Evolutionary conservation across 805 yeast species (phyloP), one percentile per base, ranked within the genome.

Genomic region (Nakazawaea holstii): DNA sequence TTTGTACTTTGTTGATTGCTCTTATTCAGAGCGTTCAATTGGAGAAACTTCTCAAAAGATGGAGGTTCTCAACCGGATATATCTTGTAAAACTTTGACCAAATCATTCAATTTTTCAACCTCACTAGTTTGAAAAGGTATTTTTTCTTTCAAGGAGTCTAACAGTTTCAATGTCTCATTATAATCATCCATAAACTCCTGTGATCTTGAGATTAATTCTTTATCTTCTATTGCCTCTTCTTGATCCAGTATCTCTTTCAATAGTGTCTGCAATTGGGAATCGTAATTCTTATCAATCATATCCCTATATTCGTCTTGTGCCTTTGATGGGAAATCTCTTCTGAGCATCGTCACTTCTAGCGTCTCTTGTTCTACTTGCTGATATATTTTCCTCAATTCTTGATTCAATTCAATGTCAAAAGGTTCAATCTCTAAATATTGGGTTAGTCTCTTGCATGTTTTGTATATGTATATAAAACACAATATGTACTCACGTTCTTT

Each of bases 361-460:
- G 88, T 79, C 51, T 76, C 77, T 41, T 72, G 74, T 53, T 87
- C 95, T 49, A 86, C 82, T 35, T 74, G 70, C 42, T 72, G 72
- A 52, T 85, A 77, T 42, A 77, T 55, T 42, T 72, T 68, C 41
- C 92, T 68, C 28, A 87, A 73, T 47, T 70, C 60, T 49, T 77
- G 81, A 60, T 84, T 83, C 49, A 85, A 62, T 15, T 74, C 80
- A 35, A 74, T 64, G 57, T 87, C 92, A 61, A 84, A 85, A 0
- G 91, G 89, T 59, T 84, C 94, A 8, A 80, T 72, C 49, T 74
- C 74, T 48, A 31, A 13, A 8, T 14, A 9, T 9, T 31, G 6
- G 24, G 43, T 37, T 44, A 38, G 43, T 29, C 29, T 13, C 7
- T 9, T 24, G 20, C 31, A 38, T 2, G 10, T 11, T n/a, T 26